Percentiles rank a stretch among this genome's conserved stretches.
Evolutionary conservation across 768 basidiomycete species (phyloP).

Genomic region (Hygrocybe coccinea): DNA sequence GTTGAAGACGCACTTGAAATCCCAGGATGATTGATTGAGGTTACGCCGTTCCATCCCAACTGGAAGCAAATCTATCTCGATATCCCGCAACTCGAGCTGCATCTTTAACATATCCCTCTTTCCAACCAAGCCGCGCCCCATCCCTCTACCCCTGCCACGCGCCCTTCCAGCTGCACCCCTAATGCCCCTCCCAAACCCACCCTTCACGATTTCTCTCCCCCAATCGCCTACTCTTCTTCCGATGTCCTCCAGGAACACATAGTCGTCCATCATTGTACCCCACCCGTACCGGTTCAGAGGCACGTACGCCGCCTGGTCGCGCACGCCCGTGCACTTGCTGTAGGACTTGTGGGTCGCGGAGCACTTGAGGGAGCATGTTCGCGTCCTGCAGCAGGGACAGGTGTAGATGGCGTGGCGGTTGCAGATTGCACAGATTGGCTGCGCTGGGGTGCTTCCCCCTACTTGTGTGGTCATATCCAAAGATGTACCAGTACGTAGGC

Average conservation of each 20-base stretch:
- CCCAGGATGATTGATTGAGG: conserved; percentile 78
- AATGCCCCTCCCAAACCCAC: conserved; percentile 43
- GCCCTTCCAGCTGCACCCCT: neutral
- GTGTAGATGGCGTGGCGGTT: conserved; percentile 57
- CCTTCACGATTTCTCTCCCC: conserved; percentile 63
- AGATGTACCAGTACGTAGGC: too few relatives aligned
- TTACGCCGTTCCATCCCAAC: conserved; percentile 77
- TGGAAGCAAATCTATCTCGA: conserved; percentile 73
- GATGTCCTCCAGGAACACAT: conserved; percentile 78
- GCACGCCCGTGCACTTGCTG: conserved; percentile 62
- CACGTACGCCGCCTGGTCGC: conserved; percentile 69
- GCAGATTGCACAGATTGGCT: conserved; percentile 46
- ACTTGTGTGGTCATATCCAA: too few relatives aligned
- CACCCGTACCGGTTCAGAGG: conserved; percentile 81
- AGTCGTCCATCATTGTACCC: conserved; percentile 88
- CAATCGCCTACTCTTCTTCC: conserved; percentile 69
- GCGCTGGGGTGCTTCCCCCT: neutral
- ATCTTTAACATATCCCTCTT: conserved; percentile 66
- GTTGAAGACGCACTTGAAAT: conserved; percentile 59
- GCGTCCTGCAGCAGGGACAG: conserved; percentile 69
- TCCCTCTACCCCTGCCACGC: conserved; percentile 26
- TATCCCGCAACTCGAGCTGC: conserved; percentile 62
- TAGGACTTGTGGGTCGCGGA: conserved; percentile 61
- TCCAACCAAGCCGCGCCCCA: conserved; percentile 28
- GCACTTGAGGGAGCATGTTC: conserved; percentile 70